These are phyloP conservation scores for Colletotrichum ledebouriae DNA, from an alignment of 2,329 filamentous ascomycete genomes.

Conservation along the genomic window DNA sequence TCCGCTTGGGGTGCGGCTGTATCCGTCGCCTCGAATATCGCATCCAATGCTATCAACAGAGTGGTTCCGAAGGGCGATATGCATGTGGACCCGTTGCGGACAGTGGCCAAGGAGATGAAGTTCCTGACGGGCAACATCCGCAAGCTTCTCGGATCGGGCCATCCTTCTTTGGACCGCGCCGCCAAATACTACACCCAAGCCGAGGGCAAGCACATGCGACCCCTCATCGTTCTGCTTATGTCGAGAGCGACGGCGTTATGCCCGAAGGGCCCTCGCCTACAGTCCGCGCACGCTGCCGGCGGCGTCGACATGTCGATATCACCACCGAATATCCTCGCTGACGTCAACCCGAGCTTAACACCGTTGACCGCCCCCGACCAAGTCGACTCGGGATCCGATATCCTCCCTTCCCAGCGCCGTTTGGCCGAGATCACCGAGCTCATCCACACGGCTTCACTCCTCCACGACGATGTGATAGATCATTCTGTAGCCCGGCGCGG, in stretches of 20 bases:
- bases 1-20: slow-evolving; percentile 85
- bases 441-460: slow-evolving; percentile 94
- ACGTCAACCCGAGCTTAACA: slow-evolving; percentile 78
- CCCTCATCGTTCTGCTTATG: slow-evolving; percentile 96
- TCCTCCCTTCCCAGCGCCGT: slow-evolving; percentile 92
- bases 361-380: slow-evolving; percentile 60
- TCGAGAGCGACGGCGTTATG: slow-evolving; percentile 89
- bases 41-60: slow-evolving; percentile 75
- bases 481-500: slow-evolving; percentile 88
- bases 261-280: slow-evolving; percentile 66
- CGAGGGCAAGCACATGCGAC: slow-evolving; percentile 96
- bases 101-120: slow-evolving; percentile 97
- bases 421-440: slow-evolving; percentile 97
- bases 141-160: slow-evolving; percentile 91
- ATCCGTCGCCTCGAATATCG: slow-evolving; percentile 77
- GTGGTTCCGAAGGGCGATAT: slow-evolving; percentile 72
- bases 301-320: slow-evolving; percentile 69
- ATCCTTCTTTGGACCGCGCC: slow-evolving; percentile 92
- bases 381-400: slow-evolving; percentile 67
- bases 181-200: slow-evolving; percentile 98
- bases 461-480: slow-evolving; percentile 99
- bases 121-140: slow-evolving; percentile 94
- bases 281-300: slow-evolving; percentile 57
- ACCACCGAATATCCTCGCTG: slow-evolving; percentile 73
- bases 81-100: slow-evolving; percentile 87